Evolutionary conservation across 192 early-diverging fungal species (phyloP).

Genomic region (Cladochytrium replicatum): DNA sequence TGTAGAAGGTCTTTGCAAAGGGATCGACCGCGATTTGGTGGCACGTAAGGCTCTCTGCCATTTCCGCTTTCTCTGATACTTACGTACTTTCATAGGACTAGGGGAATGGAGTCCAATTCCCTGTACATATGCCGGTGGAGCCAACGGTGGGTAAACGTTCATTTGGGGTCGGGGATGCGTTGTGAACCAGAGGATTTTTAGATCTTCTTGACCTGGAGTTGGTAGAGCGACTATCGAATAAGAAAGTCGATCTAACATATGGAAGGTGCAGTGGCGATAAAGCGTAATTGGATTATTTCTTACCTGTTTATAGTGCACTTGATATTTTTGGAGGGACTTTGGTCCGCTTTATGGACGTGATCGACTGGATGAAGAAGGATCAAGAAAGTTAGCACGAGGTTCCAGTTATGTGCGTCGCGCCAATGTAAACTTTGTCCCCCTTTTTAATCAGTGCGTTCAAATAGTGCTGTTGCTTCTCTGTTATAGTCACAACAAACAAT

Average conservation of each 20-base stretch:
- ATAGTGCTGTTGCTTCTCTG: no score
- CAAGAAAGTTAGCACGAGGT: no score
- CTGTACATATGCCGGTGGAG: conserved; percentile 93
- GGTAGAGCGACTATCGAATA: conserved; percentile 66
- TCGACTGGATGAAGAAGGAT: no score
- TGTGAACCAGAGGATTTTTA: not conserved
- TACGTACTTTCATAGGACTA: conserved; percentile 30
- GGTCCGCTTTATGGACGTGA: conserved; percentile 64
- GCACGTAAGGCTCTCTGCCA: conserved; percentile 25
- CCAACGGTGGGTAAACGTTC: conserved; percentile 36
- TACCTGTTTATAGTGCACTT: conserved; percentile 54
- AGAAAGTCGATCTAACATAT: conserved; percentile 85
- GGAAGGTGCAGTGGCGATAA: conserved; percentile 53
- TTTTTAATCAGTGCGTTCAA: no score
- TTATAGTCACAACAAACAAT: no score
- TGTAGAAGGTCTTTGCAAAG: conserved; percentile 91
- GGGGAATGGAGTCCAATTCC: conserved; percentile 82
- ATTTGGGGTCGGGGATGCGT: not conserved
- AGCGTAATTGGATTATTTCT: not conserved
- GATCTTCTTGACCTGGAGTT: conserved; percentile 63
- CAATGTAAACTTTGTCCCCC: no score
- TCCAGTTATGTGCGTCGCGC: no score
- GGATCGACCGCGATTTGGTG: conserved; percentile 85
- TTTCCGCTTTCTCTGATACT: not conserved
- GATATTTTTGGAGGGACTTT: conserved; percentile 92